Evolutionary conservation across 129 eudicot species (phyloP), one percentile per base, ranked within the genome.

Genomic region (Smallanthus sonchifolius): DNA sequence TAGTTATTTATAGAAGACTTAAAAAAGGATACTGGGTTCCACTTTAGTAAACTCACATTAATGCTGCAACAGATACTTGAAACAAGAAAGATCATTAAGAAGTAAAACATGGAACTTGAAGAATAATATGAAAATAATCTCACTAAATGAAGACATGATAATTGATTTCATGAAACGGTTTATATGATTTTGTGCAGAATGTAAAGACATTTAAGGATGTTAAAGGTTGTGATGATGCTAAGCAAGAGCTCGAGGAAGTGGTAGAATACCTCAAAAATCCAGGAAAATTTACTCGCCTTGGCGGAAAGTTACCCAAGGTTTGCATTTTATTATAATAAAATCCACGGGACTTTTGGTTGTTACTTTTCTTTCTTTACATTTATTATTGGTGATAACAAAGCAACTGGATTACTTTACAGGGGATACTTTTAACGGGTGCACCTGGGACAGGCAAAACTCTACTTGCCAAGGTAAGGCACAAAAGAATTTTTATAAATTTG

Each of bases 391-490:
- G 11, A 32, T 75, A 75, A 76, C 40, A 65, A 69, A 37, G 65
- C 49, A 9, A 20, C 10, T 36, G 15, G 14, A 57, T 70, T 32
- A 24, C 65, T 56, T 82, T 78, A 39, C 87, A 94, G 99, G 99
- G 99, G 65, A 94, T 94, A 78, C 99, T 94, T 85, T 82, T 94
- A 73, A 94, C 99, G 2, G 99, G 99, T 75, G 90, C 97, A 51
- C 99, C 99, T 59, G 99, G 99, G 73, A 94, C 99, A 19, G 99
- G 99, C 38, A 94, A 94, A 88, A 94, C 99, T 32, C 83, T 94
- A 62, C 93, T 94, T 60, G 99, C 99, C 79, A 94, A 94, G 96
- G 99, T 91, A 48, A 77, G 75, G 17, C 71, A 62, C 75, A 49
- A 10, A 24, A 32, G n/a, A 4, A 44, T 67, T 20, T 51, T 8